Conservation (phyloP, 2,329 filamentous ascomycete species). For the Fusarium newnesense region DNA sequence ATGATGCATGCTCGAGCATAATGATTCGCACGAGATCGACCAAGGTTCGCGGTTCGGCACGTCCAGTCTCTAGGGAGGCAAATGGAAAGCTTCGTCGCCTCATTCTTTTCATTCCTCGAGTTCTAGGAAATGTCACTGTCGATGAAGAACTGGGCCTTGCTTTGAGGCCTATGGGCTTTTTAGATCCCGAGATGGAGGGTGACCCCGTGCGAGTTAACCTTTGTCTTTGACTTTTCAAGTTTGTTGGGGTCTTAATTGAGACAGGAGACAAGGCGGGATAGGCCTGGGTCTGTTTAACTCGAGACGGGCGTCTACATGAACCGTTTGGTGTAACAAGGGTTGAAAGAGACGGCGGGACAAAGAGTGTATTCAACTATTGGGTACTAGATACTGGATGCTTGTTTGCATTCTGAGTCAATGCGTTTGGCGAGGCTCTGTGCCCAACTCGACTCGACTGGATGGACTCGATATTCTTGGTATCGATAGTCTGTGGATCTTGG, state of each 20-base stretch:
- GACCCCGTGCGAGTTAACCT: conserved; percentile 25
- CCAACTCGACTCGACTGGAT: conserved; percentile 7
- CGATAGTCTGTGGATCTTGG: conserved; percentile 14
- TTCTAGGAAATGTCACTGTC: conserved; percentile 28
- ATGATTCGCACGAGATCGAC: conserved; percentile 5
- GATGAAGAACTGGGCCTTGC: conserved; percentile 24
- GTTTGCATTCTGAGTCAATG: conserved; percentile 7
- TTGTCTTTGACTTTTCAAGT: not conserved
- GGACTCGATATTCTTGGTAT: conserved; percentile 5
- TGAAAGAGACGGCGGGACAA: conserved; percentile 9
- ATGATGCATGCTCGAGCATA: not conserved
- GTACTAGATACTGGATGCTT: not conserved
- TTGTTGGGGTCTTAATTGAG: conserved; percentile 3
- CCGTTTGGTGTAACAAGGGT: conserved; percentile 15
- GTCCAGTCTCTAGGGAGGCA: not conserved
- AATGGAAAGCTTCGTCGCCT: conserved; percentile 23
- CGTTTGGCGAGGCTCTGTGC: conserved; percentile 27
- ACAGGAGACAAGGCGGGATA: not conserved
- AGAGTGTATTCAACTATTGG: not conserved
- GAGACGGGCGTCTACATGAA: conserved; percentile 18
- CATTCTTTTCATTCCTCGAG: conserved; percentile 5
- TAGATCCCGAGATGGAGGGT: conserved; percentile 33
- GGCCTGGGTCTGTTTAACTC: conserved; percentile 5
- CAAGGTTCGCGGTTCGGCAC: conserved; percentile 35
- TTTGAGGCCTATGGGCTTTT: not conserved